phyloP scores from a whole-genome alignment of 805 yeast genomes.

The Kluyveromyces starmeri region DNA sequence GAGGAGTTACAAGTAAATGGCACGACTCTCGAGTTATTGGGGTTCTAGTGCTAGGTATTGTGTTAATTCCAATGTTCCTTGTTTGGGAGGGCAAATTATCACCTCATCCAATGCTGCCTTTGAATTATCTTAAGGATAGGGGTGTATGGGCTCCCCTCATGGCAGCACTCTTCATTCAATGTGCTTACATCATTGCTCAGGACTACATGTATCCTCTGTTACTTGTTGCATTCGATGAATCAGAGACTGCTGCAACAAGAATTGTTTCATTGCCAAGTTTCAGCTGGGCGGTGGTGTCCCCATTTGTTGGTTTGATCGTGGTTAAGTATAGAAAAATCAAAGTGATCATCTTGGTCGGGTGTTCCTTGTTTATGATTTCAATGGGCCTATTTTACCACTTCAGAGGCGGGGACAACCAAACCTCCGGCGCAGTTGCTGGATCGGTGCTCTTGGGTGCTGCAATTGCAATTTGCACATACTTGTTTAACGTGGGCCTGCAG shows the following conservation, averaged over 20 bases:
- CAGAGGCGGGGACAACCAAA: conserved; percentile 43
- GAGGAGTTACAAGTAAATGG: conserved; percentile 48
- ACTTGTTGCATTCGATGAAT: conserved; percentile 47
- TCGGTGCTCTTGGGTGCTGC: conserved; percentile 59
- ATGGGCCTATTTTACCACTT: conserved; percentile 50
- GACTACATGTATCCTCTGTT: conserved; percentile 57
- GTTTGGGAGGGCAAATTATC: conserved; percentile 53
- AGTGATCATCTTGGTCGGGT: conserved; percentile 56
- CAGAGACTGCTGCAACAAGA: conserved; percentile 53
- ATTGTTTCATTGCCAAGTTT: conserved; percentile 55
- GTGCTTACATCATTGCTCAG: conserved; percentile 58
- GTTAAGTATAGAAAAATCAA: conserved; percentile 44
- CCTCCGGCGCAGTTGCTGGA: conserved; percentile 54
- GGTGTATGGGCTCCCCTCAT: conserved; percentile 54
- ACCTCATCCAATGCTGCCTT: conserved; percentile 48
- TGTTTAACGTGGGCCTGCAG: conserved; percentile 53
- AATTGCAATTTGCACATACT: conserved; percentile 56
- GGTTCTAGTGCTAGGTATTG: conserved; percentile 49
- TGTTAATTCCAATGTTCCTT: conserved; percentile 43
- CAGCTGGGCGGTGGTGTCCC: conserved; percentile 56
- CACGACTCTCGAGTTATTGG: conserved; percentile 47
- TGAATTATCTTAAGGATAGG: conserved; percentile 45
- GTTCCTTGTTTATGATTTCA: conserved; percentile 48
- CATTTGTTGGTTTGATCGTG: conserved; percentile 47
- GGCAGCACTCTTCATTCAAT: conserved; percentile 46